Conservation (phyloP, 345 rosid genomes). For the Arabidopsis arenosa region DNA sequence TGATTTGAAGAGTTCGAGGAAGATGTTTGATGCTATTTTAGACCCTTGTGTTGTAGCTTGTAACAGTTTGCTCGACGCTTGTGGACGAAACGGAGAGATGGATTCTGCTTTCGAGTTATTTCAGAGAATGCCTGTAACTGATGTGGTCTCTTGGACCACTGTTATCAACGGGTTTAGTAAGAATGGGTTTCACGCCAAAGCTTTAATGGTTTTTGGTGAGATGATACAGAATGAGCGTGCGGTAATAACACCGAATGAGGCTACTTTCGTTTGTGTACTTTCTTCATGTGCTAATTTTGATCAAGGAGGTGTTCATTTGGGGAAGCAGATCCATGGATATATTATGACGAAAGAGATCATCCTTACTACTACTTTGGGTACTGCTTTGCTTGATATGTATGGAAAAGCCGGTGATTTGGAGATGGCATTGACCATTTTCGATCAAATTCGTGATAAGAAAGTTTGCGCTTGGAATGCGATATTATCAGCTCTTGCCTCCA, state of each 20-base stretch:
- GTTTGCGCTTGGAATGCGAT: conserved; percentile 81
- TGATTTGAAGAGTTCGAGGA: conserved; percentile 44
- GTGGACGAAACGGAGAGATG: conserved; percentile 60
- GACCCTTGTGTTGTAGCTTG: conserved; percentile 56
- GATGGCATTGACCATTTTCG: conserved; percentile 50
- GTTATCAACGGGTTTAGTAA: conserved; percentile 65
- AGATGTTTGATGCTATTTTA: conserved; percentile 63
- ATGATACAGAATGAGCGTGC: conserved; percentile 49
- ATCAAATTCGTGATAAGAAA: conserved; percentile 42
- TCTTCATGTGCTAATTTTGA: conserved; percentile 68
- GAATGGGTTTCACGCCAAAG: conserved; percentile 52
- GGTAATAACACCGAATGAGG: conserved; percentile 64
- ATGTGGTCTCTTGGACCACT: conserved; percentile 79
- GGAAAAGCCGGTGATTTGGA: conserved; percentile 61
- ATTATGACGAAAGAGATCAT: conserved; percentile 48
- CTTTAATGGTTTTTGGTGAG: conserved; percentile 50
- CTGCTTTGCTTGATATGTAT: conserved; percentile 69
- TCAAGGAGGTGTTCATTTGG: conserved; percentile 49
- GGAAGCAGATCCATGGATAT: conserved; percentile 73
- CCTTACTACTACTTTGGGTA: conserved; percentile 52
- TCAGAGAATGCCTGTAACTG: conserved; percentile 53
- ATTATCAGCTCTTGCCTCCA: conserved; percentile 60
- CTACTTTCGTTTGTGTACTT: conserved; percentile 62
- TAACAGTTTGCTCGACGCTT: conserved; percentile 71
- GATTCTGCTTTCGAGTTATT: conserved; percentile 57